phyloP scores from a whole-genome alignment of 208 protist genomes.

The Leishmania braziliensis region DNA sequence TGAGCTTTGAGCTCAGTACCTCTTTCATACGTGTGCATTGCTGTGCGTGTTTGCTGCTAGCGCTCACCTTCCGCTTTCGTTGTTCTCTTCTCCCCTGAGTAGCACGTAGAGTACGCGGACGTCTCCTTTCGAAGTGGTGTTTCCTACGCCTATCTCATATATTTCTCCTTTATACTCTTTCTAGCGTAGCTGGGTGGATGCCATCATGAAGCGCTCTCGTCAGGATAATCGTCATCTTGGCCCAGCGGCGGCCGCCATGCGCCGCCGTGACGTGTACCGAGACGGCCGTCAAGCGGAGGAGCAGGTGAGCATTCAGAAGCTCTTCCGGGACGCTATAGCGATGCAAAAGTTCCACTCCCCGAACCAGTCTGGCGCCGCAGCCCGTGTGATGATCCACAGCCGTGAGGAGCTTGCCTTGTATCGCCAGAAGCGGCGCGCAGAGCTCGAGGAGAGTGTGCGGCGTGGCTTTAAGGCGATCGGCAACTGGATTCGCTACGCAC shows the following conservation, averaged over 20 bases:
- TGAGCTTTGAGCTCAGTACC: background rate
- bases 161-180: background rate
- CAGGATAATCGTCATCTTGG: constrained; percentile 54
- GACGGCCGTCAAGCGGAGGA: constrained; percentile 64
- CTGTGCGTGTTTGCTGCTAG: background rate
- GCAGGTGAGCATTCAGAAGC: constrained; percentile 98
- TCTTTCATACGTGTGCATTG: background rate
- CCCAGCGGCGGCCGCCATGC: constrained; percentile 79
- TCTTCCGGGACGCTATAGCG: constrained; percentile 97
- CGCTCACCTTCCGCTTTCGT: background rate
- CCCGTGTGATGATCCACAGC: constrained; percentile 96
- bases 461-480: constrained; percentile 73
- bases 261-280: constrained; percentile 61
- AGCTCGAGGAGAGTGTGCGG: constrained; percentile 95
- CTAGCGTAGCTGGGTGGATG: background rate
- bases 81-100: background rate
- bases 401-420: constrained; percentile 95
- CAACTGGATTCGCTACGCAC: constrained; percentile 97
- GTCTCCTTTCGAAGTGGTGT: background rate
- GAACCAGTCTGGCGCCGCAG: constrained; percentile 46
- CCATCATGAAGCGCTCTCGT: constrained; percentile 59
- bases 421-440: constrained; percentile 91
- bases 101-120: background rate
- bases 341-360: constrained; percentile 85
- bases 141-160: background rate